Evolutionary conservation across 2,329 filamentous ascomycete genomes (phyloP), one percentile per base, ranked within the genome.

Genomic region (Arthrocladium fulminans): DNA sequence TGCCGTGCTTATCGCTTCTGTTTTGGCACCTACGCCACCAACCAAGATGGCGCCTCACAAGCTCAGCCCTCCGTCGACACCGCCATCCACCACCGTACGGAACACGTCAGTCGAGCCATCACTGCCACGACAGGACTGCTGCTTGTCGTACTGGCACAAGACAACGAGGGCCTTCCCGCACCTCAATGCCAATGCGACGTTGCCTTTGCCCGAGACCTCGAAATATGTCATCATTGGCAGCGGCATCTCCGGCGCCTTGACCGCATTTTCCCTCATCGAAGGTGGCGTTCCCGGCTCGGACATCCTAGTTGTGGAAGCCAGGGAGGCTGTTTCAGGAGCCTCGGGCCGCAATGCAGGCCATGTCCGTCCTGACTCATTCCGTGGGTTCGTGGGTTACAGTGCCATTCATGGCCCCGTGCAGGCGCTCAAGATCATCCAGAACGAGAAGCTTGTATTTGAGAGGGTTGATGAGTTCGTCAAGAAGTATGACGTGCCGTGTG

Each of bases 321-420:
- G 69, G 51, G 68, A 72, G 55, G 68, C 69, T 10, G 67, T 66
- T 1, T 67, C 65, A 10, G 69, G 69, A n/a, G 68, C 69, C 1
- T 69, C 64, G 43, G 67, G 65, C 9, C 60, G 69, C 25, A 72
- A 72, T 52, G 69, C 69, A n/a, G 69, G 69, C 4, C 69, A 73
- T 45, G 63, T 70, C 13, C 59, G 68, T 22, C 68, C 67, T 50
- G 67, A 74, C 53, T 71, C 72, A 12, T 39, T 74, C 53, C 65
- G 72, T 8, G 72, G 72, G 0, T 75, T 73, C 54, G 63, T 61
- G 30, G 66, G 66, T 10, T 73, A 73, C 54, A 50, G 63, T 12
- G 58, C 63, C 12, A 55, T 71, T 9, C 69, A 72, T 48, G 72
- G 71, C 3, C 49, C 56, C 1, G 65, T 67, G 20, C 68, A 73